Evolutionary conservation across 495 filamentous ascomycete species (phyloP).

Genomic region (Penicillium dipodomyicola): DNA sequence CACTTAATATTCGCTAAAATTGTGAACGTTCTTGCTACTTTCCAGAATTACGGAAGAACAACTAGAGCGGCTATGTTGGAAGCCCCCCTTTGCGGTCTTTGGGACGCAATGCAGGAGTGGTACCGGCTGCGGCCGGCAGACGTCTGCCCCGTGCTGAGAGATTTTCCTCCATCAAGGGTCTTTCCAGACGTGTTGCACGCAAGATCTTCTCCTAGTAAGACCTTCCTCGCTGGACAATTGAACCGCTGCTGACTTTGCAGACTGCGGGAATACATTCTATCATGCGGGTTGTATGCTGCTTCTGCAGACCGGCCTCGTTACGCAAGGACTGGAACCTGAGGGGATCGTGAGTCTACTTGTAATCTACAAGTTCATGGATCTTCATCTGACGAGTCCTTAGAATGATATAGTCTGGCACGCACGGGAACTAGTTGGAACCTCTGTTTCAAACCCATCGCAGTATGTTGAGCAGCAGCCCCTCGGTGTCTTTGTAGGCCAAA

Average conservation of each 20-base stretch:
- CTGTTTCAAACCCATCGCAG: conserved; percentile 16
- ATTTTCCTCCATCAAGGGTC: background rate
- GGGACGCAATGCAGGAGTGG: conserved; percentile 15
- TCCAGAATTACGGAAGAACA: background rate
- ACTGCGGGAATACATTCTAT: conserved; percentile 18
- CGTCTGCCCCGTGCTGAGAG: conserved; percentile 12
- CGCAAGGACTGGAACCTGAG: background rate
- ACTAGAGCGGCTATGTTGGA: background rate
- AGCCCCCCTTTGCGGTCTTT: conserved; percentile 1
- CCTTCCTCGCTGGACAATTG: background rate
- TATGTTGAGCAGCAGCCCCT: conserved; percentile 6
- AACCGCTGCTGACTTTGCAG: conserved; percentile 4
- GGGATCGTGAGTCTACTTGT: too few species aligned
- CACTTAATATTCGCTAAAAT: conserved; percentile 15
- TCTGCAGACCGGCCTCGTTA: conserved; percentile 9
- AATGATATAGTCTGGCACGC: conserved; percentile 13
- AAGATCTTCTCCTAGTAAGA: conserved; percentile 12
- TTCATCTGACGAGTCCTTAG: background rate
- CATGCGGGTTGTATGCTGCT: conserved; percentile 17
- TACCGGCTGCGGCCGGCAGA: conserved; percentile 12
- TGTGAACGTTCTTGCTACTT: conserved; percentile 10
- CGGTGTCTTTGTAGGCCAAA: background rate
- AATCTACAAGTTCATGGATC: too few species aligned
- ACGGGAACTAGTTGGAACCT: conserved; percentile 12
- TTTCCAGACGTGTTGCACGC: conserved; percentile 10